These are phyloP conservation scores for Populus ilicifolia DNA, from an alignment of 345 rosid genomes.

Conservation along the genomic window DNA sequence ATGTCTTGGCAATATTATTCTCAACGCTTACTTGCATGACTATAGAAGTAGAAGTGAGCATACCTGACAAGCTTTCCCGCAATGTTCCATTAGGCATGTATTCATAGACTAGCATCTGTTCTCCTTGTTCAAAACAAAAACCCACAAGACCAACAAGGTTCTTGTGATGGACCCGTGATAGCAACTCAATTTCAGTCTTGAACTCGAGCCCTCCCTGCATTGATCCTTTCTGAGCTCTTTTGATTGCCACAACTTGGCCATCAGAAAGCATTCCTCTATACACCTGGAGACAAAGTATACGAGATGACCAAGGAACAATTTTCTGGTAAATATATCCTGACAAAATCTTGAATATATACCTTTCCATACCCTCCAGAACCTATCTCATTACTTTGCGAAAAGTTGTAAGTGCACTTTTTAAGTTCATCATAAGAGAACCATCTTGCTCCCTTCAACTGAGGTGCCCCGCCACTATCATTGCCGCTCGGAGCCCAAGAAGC, in stretches of 20 bases:
- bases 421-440: constrained; percentile 96
- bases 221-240: constrained; percentile 90
- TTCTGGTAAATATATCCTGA: neutral
- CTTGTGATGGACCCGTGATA: constrained; percentile 92
- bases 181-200: constrained; percentile 95
- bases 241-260: constrained; percentile 73
- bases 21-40: neutral
- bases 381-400: constrained; percentile 66
- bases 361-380: constrained; percentile 97
- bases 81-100: constrained; percentile 83
- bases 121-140: constrained; percentile 85
- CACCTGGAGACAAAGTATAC: constrained; percentile 40
- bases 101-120: constrained; percentile 87
- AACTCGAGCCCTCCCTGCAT: constrained; percentile 91
- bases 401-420: constrained; percentile 64
- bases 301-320: neutral
- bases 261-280: constrained; percentile 77
- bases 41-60: neutral
- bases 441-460: constrained; percentile 90
- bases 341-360: constrained; percentile 31
- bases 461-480: constrained; percentile 80
- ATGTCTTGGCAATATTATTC: neutral
- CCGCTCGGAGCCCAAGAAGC: constrained; percentile 93
- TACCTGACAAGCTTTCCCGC: constrained; percentile 76
- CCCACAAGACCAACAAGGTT: constrained; percentile 89